A percentile compares a stretch with the other conserved stretches of the same genome.
Conservation (phyloP, 257 asterid species). For the Cruciata laevipes region DNA sequence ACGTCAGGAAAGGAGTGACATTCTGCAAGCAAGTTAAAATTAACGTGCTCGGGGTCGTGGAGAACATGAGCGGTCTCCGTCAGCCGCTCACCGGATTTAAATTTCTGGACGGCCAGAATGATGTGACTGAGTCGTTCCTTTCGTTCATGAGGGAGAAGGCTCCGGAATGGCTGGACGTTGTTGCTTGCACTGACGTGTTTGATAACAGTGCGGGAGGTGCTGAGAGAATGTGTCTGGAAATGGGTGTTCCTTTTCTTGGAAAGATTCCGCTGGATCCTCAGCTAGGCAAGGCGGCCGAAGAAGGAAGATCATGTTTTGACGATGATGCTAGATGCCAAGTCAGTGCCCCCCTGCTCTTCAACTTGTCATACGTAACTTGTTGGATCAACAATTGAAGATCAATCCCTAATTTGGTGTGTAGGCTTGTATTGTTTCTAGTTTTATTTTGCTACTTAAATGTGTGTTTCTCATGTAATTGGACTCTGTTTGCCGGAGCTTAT, state of each 20-base stretch:
- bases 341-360: slow-evolving; percentile 64
- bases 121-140: slow-evolving; percentile 51
- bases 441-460: too few species aligned
- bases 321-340: slow-evolving; percentile 36
- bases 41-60: slow-evolving; percentile 75
- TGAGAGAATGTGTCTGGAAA: slow-evolving; percentile 69
- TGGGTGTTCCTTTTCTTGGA: slow-evolving; percentile 81
- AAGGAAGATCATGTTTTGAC: slow-evolving; percentile 80
- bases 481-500: too few species aligned
- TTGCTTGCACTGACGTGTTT: slow-evolving; percentile 66
- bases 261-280: slow-evolving; percentile 80
- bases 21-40: too few species aligned
- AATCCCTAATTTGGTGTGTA: too few species aligned
- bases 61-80: slow-evolving; percentile 84
- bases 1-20: too few species aligned
- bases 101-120: slow-evolving; percentile 58
- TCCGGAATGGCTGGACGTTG: slow-evolving; percentile 41
- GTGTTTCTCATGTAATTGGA: too few species aligned
- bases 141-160: slow-evolving; percentile 47
- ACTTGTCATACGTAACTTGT: slow-evolving; percentile 38
- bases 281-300: too few species aligned
- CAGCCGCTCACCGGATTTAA: slow-evolving; percentile 52
- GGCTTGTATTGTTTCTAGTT: too few species aligned
- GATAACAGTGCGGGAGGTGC: slow-evolving; percentile 89
- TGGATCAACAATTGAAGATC: too few species aligned